A percentile compares a stretch with the other conserved stretches of the same genome.
Conservation (phyloP, 192 early-diverging fungal genomes). For the Rhizophagus clarus region DNA sequence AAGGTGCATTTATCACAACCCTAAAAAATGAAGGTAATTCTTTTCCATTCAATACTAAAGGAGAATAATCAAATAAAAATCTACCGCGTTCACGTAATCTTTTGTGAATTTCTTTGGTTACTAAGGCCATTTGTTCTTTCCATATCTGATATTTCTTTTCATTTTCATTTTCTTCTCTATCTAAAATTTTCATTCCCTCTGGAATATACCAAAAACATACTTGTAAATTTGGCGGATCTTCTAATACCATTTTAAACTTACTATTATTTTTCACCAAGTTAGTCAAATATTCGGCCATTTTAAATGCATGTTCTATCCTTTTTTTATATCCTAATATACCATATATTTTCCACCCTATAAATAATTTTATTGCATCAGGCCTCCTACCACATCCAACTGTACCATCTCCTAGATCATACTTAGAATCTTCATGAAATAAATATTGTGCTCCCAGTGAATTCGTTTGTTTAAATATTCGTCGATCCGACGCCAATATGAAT, state of each 20-base stretch:
- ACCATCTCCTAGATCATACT: slow-evolving; percentile 74
- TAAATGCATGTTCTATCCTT: slow-evolving; percentile 62
- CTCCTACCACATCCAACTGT: slow-evolving; percentile 80
- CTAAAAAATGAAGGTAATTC: slow-evolving; percentile 68
- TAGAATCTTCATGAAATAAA: slow-evolving; percentile 61
- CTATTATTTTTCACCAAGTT: slow-evolving; percentile 33
- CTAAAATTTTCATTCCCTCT: slow-evolving; percentile 31
- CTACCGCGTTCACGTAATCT: slow-evolving; percentile 48
- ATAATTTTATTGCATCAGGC: slow-evolving; percentile 80
- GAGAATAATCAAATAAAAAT: slow-evolving; percentile 77
- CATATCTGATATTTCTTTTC: slow-evolving; percentile 29
- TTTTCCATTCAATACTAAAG: slow-evolving; percentile 25
- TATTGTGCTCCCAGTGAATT: slow-evolving; percentile 70
- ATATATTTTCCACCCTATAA: slow-evolving; percentile 76
- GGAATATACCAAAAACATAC: slow-evolving; percentile 82
- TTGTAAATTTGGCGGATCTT: slow-evolving; percentile 47
- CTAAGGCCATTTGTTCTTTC: slow-evolving; percentile 44
- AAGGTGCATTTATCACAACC: slow-evolving; percentile 70
- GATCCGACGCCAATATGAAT: slow-evolving; percentile 61
- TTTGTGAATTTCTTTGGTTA: slow-evolving; percentile 49
- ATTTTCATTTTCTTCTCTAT: slow-evolving; percentile 26
- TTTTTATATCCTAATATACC: slow-evolving; percentile 61
- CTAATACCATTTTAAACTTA: slow-evolving; percentile 52
- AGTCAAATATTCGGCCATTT: slow-evolving; percentile 52
- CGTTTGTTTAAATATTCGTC: slow-evolving; percentile 55